Evolutionary conservation across 2,329 filamentous ascomycete species (phyloP), one percentile per base, ranked within the genome.

Genomic region (Fusarium beomiforme): DNA sequence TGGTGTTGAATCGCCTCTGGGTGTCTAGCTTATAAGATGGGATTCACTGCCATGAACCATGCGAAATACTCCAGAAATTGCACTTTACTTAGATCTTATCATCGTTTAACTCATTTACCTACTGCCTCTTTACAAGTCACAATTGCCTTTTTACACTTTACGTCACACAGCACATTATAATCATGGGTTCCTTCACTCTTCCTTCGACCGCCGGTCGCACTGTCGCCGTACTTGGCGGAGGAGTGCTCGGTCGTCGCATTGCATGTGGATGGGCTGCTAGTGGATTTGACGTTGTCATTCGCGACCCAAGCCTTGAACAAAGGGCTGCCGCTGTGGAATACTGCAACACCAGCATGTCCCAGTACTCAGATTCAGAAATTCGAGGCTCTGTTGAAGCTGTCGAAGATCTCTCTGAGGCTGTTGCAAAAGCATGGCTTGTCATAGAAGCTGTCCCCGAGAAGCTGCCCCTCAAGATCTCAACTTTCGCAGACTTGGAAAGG

Each of bases 231-330:
- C 63, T 65, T 2, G 63, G 60, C 5, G 63, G 60, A 5, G 63
- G 63, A 2, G 63, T 65, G 0, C 43, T 65, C 1, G 63, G 63
- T 2, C 63, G 63, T 2, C 60, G 63, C 0, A 65, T 65, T 4
- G 63, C 60, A 6, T 65, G 63, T 2, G 63, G 60, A 3, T 65
- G 63, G 63, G 60, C 26, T 39, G 63, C 63, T 44, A 65, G 63
- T 14, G 51, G 63, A 24, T 65, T 59, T 16, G 43, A 65, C 3
- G 63, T 65, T 36, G 5, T 65, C 9, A 59, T 65, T 9, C 51
- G 63, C 0, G 63, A 65, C 29, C 60, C 63, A 8, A 65, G 51
- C 8, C 16, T 8, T 8, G 63, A 65, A 8, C 63, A 65, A 34
- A 64, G 60, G 6, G 10, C 21, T 24, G 60, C 50, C 0, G 63